Evolutionary conservation across 768 basidiomycete species (phyloP).

Genomic region (Podaxis mareebaensis): DNA sequence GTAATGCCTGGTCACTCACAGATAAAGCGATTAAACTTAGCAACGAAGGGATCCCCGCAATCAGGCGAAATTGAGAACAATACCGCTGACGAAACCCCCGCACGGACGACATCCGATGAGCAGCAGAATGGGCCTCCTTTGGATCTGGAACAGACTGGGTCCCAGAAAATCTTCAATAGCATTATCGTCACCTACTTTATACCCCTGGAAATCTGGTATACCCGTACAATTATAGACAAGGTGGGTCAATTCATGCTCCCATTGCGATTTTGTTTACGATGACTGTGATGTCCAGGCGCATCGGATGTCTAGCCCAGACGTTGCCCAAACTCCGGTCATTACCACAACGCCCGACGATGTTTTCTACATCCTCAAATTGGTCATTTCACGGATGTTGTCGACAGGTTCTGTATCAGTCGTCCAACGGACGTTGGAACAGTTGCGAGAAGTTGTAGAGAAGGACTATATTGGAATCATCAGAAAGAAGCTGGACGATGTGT

Average conservation of each 20-base stretch:
- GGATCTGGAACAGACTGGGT: constrained; percentile 48
- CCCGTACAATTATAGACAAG: constrained; percentile 84
- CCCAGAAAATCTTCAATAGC: constrained; percentile 61
- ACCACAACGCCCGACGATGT: constrained; percentile 91
- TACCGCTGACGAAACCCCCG: not conserved
- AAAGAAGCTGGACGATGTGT: constrained; percentile 87
- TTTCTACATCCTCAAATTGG: constrained; percentile 92
- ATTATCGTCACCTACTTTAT: constrained; percentile 76
- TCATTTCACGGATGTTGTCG: constrained; percentile 74
- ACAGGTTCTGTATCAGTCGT: constrained; percentile 68
- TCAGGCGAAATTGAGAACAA: constrained; percentile 7
- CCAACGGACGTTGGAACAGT: constrained; percentile 55
- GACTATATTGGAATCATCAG: constrained; percentile 83
- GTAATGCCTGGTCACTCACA: not conserved
- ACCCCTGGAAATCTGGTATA: constrained; percentile 93
- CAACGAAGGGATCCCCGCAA: constrained; percentile 15
- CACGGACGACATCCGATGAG: not conserved
- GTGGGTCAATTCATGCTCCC: constrained; percentile 37
- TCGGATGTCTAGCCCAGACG: constrained; percentile 75
- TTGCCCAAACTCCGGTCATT: constrained; percentile 57
- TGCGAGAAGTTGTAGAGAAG: constrained; percentile 76
- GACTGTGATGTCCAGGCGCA: constrained; percentile 63
- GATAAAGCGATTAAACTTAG: not conserved
- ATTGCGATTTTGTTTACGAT: not conserved
- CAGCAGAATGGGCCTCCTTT: not conserved